Evolutionary conservation across 176 grass and related monocot species (phyloP).

Genomic region (Stipa capillata): DNA sequence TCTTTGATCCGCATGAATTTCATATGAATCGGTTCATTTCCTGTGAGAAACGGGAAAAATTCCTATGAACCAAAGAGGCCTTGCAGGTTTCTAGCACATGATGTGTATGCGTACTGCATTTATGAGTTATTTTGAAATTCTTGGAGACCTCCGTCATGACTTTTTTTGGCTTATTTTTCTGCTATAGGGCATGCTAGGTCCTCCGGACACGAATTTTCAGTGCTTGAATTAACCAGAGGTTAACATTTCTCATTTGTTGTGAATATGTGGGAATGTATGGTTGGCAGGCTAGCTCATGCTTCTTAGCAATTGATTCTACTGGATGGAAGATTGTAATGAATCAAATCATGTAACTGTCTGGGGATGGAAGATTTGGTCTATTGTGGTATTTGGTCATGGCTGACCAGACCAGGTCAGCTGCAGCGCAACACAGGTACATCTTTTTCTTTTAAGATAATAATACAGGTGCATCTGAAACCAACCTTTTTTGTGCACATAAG

Average conservation of each 20-base stretch:
- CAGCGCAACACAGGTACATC: constrained; percentile 4
- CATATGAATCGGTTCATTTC: no score
- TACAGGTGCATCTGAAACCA: constrained; percentile 10
- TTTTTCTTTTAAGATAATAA: no score
- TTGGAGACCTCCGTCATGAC: no score
- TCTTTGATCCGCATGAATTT: no score
- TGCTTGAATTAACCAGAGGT: neutral
- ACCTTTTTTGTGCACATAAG: neutral
- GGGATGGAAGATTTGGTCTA: neutral
- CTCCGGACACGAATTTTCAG: neutral
- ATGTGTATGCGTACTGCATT: no score
- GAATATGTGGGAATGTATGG: neutral
- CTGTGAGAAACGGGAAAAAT: no score
- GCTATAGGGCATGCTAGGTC: no score
- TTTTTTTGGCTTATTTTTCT: neutral
- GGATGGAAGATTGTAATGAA: neutral
- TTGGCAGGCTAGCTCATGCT: neutral
- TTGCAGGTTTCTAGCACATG: no score
- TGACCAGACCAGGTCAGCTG: constrained; percentile 21
- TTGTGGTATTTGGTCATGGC: neutral
- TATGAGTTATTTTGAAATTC: no score
- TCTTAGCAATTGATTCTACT: neutral
- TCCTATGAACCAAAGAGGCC: no score
- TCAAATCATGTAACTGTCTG: constrained; percentile 19
- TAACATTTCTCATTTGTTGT: neutral